Conservation (phyloP, 2,329 filamentous ascomycete species). For the Microdochium trichocladiopsis region DNA sequence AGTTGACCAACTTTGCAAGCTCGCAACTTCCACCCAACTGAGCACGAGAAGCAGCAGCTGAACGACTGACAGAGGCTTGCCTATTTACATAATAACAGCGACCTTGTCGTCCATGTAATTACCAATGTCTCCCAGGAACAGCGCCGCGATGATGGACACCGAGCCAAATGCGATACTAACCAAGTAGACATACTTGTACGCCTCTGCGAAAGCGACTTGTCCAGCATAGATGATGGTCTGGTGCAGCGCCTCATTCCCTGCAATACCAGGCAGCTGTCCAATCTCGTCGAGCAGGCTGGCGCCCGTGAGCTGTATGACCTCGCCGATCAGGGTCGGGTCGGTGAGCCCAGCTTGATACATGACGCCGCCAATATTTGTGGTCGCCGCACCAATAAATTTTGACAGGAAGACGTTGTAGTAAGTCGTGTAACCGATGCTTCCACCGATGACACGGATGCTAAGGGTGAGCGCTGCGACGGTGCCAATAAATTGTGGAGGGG, state of each 20-base stretch:
- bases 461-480: constrained; percentile 63
- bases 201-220: constrained; percentile 47
- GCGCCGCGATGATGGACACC: constrained; percentile 45
- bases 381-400: constrained; percentile 29
- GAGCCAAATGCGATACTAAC: constrained; percentile 55
- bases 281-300: constrained; percentile 44
- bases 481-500: constrained; percentile 62
- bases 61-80: too few species aligned
- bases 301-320: constrained; percentile 45
- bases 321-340: constrained; percentile 32
- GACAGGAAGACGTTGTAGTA: constrained; percentile 47
- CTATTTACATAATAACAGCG: constrained; percentile 36
- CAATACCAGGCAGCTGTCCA: constrained; percentile 41
- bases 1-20: too few species aligned
- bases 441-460: constrained; percentile 60
- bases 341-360: constrained; percentile 45
- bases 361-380: constrained; percentile 36
- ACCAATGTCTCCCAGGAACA: constrained; percentile 52
- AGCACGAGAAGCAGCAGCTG: too few species aligned
- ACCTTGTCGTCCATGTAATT: constrained; percentile 53
- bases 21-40: too few species aligned
- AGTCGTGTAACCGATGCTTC: constrained; percentile 55
- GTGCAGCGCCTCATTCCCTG: constrained; percentile 39
- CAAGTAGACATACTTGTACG: constrained; percentile 56
- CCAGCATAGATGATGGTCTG: constrained; percentile 45